A percentile compares a stretch with the other conserved stretches of the same genome.
Evolutionary conservation across 2,329 filamentous ascomycete species (phyloP).

Genomic region (Exutisphaerella laricina): DNA sequence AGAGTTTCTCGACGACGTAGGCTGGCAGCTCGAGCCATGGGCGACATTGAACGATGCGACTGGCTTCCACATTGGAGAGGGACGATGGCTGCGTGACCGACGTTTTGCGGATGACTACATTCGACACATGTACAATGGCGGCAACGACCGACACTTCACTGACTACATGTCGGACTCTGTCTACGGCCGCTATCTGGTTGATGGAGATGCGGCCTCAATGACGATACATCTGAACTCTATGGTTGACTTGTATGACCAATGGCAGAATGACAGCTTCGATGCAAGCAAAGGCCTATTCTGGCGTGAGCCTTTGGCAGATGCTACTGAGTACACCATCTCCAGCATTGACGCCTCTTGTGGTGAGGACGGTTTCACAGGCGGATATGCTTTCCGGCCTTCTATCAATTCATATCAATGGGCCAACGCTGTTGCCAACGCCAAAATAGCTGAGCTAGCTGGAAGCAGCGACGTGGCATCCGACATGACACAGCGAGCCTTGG

Average conservation of each 20-base stretch:
- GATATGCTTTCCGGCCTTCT: slow-evolving; percentile 39
- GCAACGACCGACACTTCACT: slow-evolving; percentile 41
- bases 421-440: slow-evolving; percentile 40
- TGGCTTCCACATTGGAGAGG: slow-evolving; percentile 42
- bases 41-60: slow-evolving; percentile 43
- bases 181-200: slow-evolving; percentile 40
- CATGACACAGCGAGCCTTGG: slow-evolving; percentile 28
- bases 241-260: slow-evolving; percentile 36
- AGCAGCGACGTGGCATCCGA: slow-evolving; percentile 17
- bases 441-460: slow-evolving; percentile 34
- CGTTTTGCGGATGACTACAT: slow-evolving; percentile 43
- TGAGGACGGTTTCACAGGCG: slow-evolving; percentile 38
- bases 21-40: slow-evolving; percentile 41
- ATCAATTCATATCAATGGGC: slow-evolving; percentile 45
- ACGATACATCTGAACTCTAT: slow-evolving; percentile 34
- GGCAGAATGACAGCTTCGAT: slow-evolving; percentile 36
- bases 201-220: slow-evolving; percentile 35
- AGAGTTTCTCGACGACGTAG: slow-evolving; percentile 42
- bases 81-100: slow-evolving; percentile 42
- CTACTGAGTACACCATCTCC: slow-evolving; percentile 44
- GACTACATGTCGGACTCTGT: slow-evolving; percentile 41
- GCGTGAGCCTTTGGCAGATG: slow-evolving; percentile 41
- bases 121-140: slow-evolving; percentile 39
- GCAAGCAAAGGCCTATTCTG: slow-evolving; percentile 39
- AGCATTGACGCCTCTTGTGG: slow-evolving; percentile 41